Evolutionary conservation across 1,139 yeast genomes (phyloP), one percentile per base, ranked within the genome.

Genomic region (Hemisphaericaspora subhashii): DNA sequence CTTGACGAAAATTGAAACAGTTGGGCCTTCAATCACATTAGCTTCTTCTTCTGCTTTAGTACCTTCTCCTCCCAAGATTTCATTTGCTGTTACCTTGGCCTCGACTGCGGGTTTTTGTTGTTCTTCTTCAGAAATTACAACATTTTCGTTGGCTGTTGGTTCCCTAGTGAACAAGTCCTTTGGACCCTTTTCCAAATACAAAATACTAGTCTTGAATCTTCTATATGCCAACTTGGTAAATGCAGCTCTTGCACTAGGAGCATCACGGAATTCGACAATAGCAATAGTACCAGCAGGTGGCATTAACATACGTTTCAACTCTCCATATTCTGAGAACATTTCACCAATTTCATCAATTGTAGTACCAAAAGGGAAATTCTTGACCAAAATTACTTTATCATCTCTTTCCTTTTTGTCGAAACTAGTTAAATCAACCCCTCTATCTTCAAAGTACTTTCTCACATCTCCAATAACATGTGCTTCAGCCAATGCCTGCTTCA

Each of bases 241-340:
- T 1, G 98, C 98, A 4, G 88, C 74, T 61, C 97, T 80, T 2
- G 95, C 98, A 40, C 86, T 73, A 12, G 95, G 86, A 1, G 82
- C 67, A 59, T 86, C 94, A 51, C 90, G 74, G 62, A 83, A 90
- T 58, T 92, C 97, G n/a, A 92, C 81, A 57, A 92, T 85, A 4
- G 98, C 98, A 54, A 92, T 89, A 0, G 97, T 90, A 12, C 98
- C 98, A 16, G 95, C 87, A 16, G 97, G 96, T 12, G 99, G 98
- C 89, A 94, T 86, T 45, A 94, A 64, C 24, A 89, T 72, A 54
- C 96, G 77, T 48, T 80, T 81, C 27, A 94, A 58, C 47, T 84
- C 85, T 34, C 98, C 98, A 60, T 77, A 82, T 34, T 82, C 83
- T 1, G 83, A 64, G 54, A 94, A 92, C 51, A 90, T 57, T 46